phyloP scores from a whole-genome alignment of 2,329 filamentous ascomycete species.

The Apiospora pterosperma region DNA sequence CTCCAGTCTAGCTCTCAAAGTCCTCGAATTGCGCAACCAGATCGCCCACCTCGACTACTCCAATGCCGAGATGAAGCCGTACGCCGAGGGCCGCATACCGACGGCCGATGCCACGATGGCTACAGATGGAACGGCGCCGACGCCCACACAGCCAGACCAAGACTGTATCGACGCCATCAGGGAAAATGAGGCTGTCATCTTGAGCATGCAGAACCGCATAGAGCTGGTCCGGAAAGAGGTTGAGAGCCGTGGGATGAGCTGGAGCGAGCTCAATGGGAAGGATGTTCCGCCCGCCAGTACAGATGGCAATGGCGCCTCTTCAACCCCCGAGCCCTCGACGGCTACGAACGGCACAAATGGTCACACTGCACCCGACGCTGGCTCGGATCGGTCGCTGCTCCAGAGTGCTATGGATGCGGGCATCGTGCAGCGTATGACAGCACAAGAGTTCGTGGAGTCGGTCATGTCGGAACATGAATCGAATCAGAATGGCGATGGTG shows the following conservation, averaged over 20 bases:
- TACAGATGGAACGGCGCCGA: no score
- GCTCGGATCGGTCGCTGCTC: background rate
- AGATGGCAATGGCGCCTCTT: background rate
- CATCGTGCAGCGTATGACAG: constrained; percentile 43
- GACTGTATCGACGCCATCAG: constrained; percentile 72
- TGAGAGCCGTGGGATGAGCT: constrained; percentile 51
- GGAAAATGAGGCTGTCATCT: constrained; percentile 69
- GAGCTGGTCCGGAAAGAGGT: constrained; percentile 63
- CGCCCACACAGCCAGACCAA: constrained; percentile 47
- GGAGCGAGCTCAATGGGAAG: constrained; percentile 52
- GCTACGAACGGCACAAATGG: background rate
- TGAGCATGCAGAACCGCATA: constrained; percentile 64
- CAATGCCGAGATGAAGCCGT: constrained; percentile 70
- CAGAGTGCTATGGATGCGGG: constrained; percentile 26
- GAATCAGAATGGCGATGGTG: background rate
- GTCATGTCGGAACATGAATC: background rate
- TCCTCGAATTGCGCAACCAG: constrained; percentile 71
- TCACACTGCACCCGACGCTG: background rate
- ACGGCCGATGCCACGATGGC: constrained; percentile 19
- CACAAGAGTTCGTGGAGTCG: background rate
- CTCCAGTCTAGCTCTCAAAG: constrained; percentile 67
- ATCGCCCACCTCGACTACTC: constrained; percentile 71
- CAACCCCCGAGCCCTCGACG: background rate
- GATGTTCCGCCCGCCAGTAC: background rate
- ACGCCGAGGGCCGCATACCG: constrained; percentile 48